Evolutionary conservation across 306 rosid genomes (phyloP), one percentile per base, ranked within the genome.

Genomic region (Lotus japonicus): DNA sequence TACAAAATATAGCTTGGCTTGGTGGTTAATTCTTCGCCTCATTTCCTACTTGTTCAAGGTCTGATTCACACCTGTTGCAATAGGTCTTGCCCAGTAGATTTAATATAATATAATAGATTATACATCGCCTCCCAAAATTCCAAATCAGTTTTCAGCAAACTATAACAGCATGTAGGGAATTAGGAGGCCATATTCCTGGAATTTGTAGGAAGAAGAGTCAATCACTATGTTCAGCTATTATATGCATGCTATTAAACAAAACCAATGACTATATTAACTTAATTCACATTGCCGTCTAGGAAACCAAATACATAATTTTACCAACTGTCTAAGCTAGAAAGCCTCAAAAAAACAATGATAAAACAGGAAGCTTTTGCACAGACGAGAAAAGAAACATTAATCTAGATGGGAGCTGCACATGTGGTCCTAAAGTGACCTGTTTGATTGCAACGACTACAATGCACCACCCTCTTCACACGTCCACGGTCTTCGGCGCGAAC

Each of bases 381-480:
- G 23, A 44, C 35, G 12, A 64, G 70, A 3, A 11, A 3, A 11
- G 53, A 13, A 53, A 11, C 36, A 50, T 16, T 26, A 26, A 26
- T 26, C 31, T 26, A 88, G 45, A 86, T 89, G 68, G 97, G 97
- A 14, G 97, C 87, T 12, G 95, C 95, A 70, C 97, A 90, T n/a
- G 97, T 90, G 5, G 95, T 87, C 82, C 97, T 87, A 70, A 90
- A 90, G 78, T 90, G 97, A 18, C 97, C 97, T 6, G 92, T 87
- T 67, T 87, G 97, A 76, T 90, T 90, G 85, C 97, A 90, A 19
- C 95, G 95, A 70, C 97, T 90, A 68, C 97, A 90, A 68, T 87
- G 97, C 84, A 90, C 97, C 21, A 87, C 89, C n/a, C 97, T 79
- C 76, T 87, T 90, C 50, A 82, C 88, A 6, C 95, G 95, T 17